Percentiles rank a stretch among this genome's conserved stretches.
These are phyloP conservation scores for Boletus fagicola DNA, from an alignment of 768 basidiomycete species.

Conservation along the genomic window DNA sequence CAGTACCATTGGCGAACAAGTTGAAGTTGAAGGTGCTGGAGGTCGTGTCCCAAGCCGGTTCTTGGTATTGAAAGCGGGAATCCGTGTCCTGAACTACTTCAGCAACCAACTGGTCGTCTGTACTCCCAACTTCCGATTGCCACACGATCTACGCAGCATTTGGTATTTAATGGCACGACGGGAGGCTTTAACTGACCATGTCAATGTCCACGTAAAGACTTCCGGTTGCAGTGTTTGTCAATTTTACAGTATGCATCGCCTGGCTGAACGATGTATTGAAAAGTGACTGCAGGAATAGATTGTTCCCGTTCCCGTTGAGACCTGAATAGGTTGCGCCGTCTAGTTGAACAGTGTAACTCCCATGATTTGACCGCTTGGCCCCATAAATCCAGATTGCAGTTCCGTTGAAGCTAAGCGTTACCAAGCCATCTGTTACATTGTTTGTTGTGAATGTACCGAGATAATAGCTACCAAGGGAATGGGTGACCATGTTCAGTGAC, in stretches of 20 bases:
- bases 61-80: constrained; percentile 39
- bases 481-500: background rate
- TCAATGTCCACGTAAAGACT: constrained; percentile 44
- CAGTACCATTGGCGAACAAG: constrained; percentile 42
- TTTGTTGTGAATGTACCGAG: constrained; percentile 42
- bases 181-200: constrained; percentile 30
- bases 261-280: constrained; percentile 37
- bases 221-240: constrained; percentile 36
- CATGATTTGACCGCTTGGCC: constrained; percentile 47
- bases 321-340: constrained; percentile 34
- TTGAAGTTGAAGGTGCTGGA: constrained; percentile 32
- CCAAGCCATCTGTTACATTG: constrained; percentile 32
- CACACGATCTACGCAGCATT: constrained; percentile 24
- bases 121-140: constrained; percentile 28
- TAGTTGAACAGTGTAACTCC: constrained; percentile 42
- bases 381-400: constrained; percentile 50
- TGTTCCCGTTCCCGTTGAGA: constrained; percentile 29
- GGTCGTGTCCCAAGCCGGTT: constrained; percentile 37
- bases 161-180: background rate
- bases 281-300: constrained; percentile 41
- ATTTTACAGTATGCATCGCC: constrained; percentile 36
- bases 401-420: constrained; percentile 48
- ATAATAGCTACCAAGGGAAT: constrained; percentile 33
- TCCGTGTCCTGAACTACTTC: constrained; percentile 37
- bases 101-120: constrained; percentile 9